Base-by-base conservation (phyloP, 108 stramenopile genomes). In the Nitzschia sp. region DNA sequence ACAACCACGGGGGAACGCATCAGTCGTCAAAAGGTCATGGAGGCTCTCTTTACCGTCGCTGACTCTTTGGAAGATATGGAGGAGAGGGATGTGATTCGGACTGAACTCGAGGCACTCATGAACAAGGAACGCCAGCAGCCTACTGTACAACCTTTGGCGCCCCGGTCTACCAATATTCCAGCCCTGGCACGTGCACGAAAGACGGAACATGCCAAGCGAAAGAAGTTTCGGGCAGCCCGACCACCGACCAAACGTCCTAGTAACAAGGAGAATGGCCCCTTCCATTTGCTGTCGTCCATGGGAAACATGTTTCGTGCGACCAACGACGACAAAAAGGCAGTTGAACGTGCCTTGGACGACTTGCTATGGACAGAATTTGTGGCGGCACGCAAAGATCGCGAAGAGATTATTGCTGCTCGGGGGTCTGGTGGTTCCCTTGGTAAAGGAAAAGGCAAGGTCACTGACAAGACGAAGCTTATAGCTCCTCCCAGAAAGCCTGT, bases 301-400 rank as follows among this genome's bases (percentile, higher is more conserved):
- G 59, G 59, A 51, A 61, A 70, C 6, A 53, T 71, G 41, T 63
- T 71, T 40, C 34, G 53, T 26, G 62, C 55, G 1, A 25, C 25
- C 14, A 37, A 41, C 6, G 29, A 63, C 21, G 54, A 63, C 26
- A 61, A 63, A 34, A 51, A 71, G 24, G 61, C 62, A 10, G 71
- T 63, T 10, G 71, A 63, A 54, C 41, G 63, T 22, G 71, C 61
- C 21, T 41, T 71, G 40, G 71, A 71, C 42, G 71, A 71, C 34
- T 71, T 71, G 53, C 53, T 71, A 41, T 71, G 71, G 71, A 63
- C 62, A 7, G 71, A 71, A 29, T 71, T 71, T 55, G 62, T 71
- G 8, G 41, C 62, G 8, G 40, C 40, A 12, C 39, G 71, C 11
- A 63, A 63, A 29, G 57, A 58, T n/a, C 34, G 11, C 39, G 57